These are phyloP conservation scores for Cochlearia excelsa DNA, from an alignment of 345 rosid genomes.

Conservation along the genomic window DNA sequence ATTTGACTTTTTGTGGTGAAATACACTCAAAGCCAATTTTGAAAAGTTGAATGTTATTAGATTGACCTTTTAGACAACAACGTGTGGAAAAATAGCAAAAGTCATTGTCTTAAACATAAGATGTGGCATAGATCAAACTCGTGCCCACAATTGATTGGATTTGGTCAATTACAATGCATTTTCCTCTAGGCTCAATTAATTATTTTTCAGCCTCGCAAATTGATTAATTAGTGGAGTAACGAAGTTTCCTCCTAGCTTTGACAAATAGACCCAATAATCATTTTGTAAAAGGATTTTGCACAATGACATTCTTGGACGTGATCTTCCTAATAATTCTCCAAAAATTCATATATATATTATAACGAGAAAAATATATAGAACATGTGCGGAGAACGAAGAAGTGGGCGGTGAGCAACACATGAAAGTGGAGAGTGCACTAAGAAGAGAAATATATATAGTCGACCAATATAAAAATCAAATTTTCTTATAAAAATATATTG, in stretches of 20 bases:
- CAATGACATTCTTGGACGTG: slow-evolving; percentile 27
- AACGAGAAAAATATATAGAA: slow-evolving; percentile 10
- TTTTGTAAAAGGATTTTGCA: slow-evolving; percentile 5
- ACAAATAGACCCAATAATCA: slow-evolving; percentile 24
- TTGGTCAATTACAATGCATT: slow-evolving; percentile 26
- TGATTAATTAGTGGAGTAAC: slow-evolving; percentile 12
- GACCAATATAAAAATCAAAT: slow-evolving; percentile 14
- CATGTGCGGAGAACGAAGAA: slow-evolving; percentile 30
- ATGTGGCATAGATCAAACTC: slow-evolving; percentile 26
- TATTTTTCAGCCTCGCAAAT: slow-evolving; percentile 15
- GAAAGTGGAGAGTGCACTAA: slow-evolving; percentile 38
- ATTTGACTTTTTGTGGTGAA: slow-evolving; percentile 11
- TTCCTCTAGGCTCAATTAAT: slow-evolving; percentile 4
- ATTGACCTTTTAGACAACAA: slow-evolving; percentile 3
- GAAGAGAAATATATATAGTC: slow-evolving; percentile 28
- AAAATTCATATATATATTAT: neutral
- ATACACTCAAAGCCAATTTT: slow-evolving; percentile 21
- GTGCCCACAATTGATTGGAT: slow-evolving; percentile 33
- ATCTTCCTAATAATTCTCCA: slow-evolving; percentile 23
- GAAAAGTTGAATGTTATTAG: slow-evolving; percentile 13
- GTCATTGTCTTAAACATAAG: slow-evolving; percentile 30
- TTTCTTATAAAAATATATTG: neutral
- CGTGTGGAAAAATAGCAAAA: slow-evolving; percentile 18
- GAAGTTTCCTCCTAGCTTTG: slow-evolving; percentile 33
- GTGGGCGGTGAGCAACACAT: slow-evolving; percentile 32